Percentiles rank a stretch among this genome's conserved stretches.
These are phyloP conservation scores for Cruciata laevipes DNA, from an alignment of 257 asterid species.

Conservation along the genomic window DNA sequence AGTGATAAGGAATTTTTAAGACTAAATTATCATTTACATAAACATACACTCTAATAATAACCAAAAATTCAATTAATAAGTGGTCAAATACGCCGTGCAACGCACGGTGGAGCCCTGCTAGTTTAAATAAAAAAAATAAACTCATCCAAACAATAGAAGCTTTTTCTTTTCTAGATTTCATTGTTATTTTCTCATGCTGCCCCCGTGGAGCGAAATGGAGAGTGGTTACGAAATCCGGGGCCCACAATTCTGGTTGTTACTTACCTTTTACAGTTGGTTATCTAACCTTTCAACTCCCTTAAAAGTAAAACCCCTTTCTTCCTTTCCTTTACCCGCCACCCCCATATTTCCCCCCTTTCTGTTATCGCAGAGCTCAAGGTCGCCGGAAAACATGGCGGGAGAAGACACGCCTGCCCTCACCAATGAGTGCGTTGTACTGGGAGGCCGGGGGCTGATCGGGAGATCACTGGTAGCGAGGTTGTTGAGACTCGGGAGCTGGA, in stretches of 20 bases:
- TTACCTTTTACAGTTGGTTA: neutral
- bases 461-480: constrained; percentile 70
- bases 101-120: no score
- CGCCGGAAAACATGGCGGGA: constrained; percentile 29
- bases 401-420: constrained; percentile 24
- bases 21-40: no score
- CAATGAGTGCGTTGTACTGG: constrained; percentile 57
- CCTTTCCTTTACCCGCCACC: constrained; percentile 1
- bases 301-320: constrained; percentile 5
- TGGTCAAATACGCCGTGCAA: no score
- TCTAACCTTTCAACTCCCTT: neutral
- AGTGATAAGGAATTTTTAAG: no score
- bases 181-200: no score
- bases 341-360: neutral
- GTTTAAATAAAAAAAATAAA: no score
- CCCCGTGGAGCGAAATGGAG: neutral
- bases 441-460: constrained; percentile 79
- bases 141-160: no score
- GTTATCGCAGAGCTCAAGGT: neutral
- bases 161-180: no score
- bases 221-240: neutral
- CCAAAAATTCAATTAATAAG: no score
- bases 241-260: neutral
- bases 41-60: no score
- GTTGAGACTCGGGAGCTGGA: constrained; percentile 64